Evolutionary conservation across 2,329 filamentous ascomycete genomes (phyloP), one percentile per base, ranked within the genome.

Genomic region (Pseudonectria foliicola): DNA sequence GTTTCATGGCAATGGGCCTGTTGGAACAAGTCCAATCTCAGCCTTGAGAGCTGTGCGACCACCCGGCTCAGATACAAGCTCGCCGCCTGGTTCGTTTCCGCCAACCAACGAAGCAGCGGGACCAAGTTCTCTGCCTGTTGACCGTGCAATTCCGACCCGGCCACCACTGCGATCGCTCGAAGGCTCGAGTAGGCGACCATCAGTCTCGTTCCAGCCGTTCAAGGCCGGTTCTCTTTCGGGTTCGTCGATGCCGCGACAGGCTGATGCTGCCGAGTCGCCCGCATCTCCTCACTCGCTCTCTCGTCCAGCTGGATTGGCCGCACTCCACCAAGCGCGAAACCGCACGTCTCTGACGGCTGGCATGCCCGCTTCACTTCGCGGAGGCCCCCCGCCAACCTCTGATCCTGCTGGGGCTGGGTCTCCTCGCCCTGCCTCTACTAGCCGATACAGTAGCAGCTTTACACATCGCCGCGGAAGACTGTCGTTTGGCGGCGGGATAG

Each of bases 201-300:
- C 87, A 0, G 77, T 95, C 14, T 93, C 86, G 1, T 95, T 95
- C 52, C 86, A 93, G 49, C 89, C 90, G 0, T 98, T 98, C 68
- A 98, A 98, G 61, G 86, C 89, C 11, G 90, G 90, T 10, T 93
- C 90, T 2, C 68, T 96, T n/a, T 94, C 89, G 3, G 87, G 85
- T 4, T 95, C 89, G 4, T 90, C 89, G 0, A 57, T 70, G n/a
- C 64, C 65, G 18, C 65, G 71, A 21, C 56, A 66, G 6, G 55
- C 61, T 3, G 73, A 76, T 10, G 56, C 62, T 11, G 56, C 62
- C 11, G 74, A 76, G 31, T 55, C 67, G 2, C 71, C 75, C 11
- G 64, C 70, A 23, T 81, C 77, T 3, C 72, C 75, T 3, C 66
- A 70, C 29, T 77, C 74, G 1, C 52, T 70, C 7, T 53, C 64